Conservation (phyloP, 2,329 filamentous ascomycete species). For the Aspergillus fructus region DNA sequence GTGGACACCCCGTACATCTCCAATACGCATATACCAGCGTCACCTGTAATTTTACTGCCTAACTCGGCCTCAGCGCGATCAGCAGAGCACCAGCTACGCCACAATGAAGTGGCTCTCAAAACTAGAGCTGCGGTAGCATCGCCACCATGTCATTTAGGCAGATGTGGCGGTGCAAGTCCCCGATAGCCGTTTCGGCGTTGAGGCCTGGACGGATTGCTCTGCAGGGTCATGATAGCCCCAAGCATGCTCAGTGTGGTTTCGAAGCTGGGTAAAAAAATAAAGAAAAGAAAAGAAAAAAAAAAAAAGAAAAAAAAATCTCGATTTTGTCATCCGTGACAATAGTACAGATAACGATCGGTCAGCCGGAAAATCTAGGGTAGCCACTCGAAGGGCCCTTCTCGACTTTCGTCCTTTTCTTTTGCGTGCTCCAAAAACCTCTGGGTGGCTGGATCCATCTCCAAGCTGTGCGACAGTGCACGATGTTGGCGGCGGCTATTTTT, state of each 20-base stretch:
- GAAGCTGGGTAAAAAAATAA: neutral
- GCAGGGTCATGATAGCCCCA: slow-evolving; percentile 7
- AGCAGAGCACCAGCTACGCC: neutral
- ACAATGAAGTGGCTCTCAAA: neutral
- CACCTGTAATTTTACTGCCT: slow-evolving; percentile 8
- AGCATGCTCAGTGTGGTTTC: neutral
- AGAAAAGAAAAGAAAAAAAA: neutral
- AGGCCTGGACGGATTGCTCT: neutral
- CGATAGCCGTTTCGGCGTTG: neutral
- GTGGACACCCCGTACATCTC: neutral
- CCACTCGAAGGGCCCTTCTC: slow-evolving; percentile 1
- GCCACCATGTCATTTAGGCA: neutral
- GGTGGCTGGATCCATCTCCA: neutral
- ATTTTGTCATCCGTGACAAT: slow-evolving; percentile 21
- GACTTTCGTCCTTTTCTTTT: slow-evolving; percentile 2
- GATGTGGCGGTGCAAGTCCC: slow-evolving; percentile 8
- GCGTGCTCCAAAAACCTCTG: neutral
- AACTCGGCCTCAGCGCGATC: neutral
- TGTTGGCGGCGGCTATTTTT: slow-evolving; percentile 16
- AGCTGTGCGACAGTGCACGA: slow-evolving; percentile 16
- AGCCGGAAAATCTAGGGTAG: neutral
- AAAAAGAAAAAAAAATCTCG: neutral
- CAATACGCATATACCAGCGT: neutral
- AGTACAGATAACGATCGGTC: slow-evolving; percentile 7
- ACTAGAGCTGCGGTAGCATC: neutral